Evolutionary conservation across 176 grass and related monocot genomes (phyloP), one percentile per base, ranked within the genome.

Genomic region (Tuctoria greenei): DNA sequence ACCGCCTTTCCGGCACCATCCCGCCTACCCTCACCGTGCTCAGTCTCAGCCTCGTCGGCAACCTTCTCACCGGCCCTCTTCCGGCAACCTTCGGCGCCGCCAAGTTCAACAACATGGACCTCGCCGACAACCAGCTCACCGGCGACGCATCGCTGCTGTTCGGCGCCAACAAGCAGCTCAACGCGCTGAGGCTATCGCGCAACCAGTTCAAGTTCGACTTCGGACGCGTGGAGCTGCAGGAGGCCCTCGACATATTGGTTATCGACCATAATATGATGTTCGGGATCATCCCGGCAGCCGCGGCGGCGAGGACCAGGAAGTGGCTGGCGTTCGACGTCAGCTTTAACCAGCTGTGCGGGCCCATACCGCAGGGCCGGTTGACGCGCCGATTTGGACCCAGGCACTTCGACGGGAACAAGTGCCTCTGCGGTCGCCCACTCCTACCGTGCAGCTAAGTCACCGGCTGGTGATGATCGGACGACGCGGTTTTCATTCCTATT

Each of bases 101-200:
- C 0, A 24, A 2, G 31, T 86, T 92, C 74, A 70, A 65, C 31
- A 70, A 59, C 37, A 10, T 92, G 9, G 74, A 83, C 40, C 23
- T 92, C 65, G 8, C 43, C 21, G 79, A 80, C 73, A 88, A 92
- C 73, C 79, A 63, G 57, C 64, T 92, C 40, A 66, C 74, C 0
- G 82, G 90, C 69, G 90, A 92, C 67, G 90, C 89, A 70, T 87
- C 77, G 8, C 21, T 82, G 68, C 81, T 91, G 57, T 91, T 91
- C 71, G 89, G 85, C 79, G 62, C 76, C n/a, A 17, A 62, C 18
- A 88, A 92, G 79, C 67, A 5, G 37, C 65, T 92, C 2, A 79
- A 80, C 67, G 82, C 82, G 28, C 28, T 92, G 38, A 13, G 17
- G 34, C 71, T 88, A 31, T 80, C 82, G 50, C 68, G 79, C 40